Evolutionary conservation across 2,329 filamentous ascomycete genomes (phyloP).

Genomic region (Botrytis medusae): DNA sequence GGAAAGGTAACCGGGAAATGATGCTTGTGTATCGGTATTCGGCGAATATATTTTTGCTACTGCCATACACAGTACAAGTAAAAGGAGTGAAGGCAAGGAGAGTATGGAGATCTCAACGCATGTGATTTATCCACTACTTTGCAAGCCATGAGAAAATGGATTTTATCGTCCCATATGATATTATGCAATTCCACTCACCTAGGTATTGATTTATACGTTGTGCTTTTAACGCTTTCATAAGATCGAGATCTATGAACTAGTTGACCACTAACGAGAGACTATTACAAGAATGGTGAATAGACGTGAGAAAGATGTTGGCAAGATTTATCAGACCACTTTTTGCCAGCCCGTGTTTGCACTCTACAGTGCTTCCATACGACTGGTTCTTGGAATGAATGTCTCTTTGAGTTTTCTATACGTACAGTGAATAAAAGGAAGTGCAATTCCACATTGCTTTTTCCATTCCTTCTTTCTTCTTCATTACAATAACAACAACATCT

Average conservation of each 20-base stretch:
- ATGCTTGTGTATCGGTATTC: neutral
- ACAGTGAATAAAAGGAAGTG: neutral
- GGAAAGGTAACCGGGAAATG: neutral
- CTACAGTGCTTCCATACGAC: no score
- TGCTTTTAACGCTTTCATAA: neutral
- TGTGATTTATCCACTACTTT: neutral
- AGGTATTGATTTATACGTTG: neutral
- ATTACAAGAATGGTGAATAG: neutral
- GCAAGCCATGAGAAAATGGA: neutral
- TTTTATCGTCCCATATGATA: neutral
- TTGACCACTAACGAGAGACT: neutral
- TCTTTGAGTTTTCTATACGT: neutral
- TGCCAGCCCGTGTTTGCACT: neutral
- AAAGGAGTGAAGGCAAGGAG: neutral
- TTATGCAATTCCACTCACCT: neutral
- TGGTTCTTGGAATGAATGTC: conserved; percentile 3
- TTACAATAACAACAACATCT: neutral
- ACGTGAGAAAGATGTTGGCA: neutral
- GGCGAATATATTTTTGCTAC: neutral
- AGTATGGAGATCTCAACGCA: neutral
- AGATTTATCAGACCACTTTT: conserved; percentile 15
- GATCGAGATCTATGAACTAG: neutral
- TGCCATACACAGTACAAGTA: neutral
- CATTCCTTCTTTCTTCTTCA: conserved; percentile 8
- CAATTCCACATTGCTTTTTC: neutral